Evolutionary conservation across 345 rosid genomes (phyloP).

Genomic region (Citrus sp.): DNA sequence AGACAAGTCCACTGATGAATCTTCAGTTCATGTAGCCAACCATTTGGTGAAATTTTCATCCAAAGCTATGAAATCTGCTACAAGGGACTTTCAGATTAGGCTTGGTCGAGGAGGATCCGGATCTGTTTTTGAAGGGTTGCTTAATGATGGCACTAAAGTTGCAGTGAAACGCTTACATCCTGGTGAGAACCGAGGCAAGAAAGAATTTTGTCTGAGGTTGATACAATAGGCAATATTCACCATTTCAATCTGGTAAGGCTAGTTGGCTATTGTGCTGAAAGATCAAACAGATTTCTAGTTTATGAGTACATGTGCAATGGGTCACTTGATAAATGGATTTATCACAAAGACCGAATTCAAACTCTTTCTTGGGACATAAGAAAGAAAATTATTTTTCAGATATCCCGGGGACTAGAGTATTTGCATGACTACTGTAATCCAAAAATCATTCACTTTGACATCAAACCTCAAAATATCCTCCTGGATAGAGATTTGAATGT

Average conservation of each 20-base stretch:
- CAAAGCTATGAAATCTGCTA: neutral
- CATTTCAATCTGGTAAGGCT: conserved; percentile 21
- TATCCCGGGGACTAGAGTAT: conserved; percentile 21
- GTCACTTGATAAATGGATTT: conserved; percentile 25
- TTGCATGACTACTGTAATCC: conserved; percentile 18
- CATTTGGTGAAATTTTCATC: conserved; percentile 13
- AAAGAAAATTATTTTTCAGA: conserved; percentile 19
- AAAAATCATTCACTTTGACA: conserved; percentile 13
- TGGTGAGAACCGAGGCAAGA: conserved; percentile 10
- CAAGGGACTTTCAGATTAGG: conserved; percentile 1
- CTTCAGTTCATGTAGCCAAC: neutral
- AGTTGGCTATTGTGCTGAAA: conserved; percentile 23
- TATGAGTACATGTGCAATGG: conserved; percentile 20
- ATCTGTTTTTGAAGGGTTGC: conserved; percentile 12
- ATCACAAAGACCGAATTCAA: neutral
- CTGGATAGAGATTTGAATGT: conserved; percentile 9
- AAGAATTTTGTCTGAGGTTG: conserved; percentile 21
- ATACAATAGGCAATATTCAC: conserved; percentile 28
- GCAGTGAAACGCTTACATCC: conserved; percentile 19
- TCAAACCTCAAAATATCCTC: conserved; percentile 21
- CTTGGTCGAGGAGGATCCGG: conserved; percentile 28
- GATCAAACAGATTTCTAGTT: conserved; percentile 15
- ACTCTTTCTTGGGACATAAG: conserved; percentile 15
- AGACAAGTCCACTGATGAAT: neutral
- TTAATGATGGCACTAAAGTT: conserved; percentile 10